phyloP scores from a whole-genome alignment of 805 yeast genomes.

The Hanseniaspora vineae region DNA sequence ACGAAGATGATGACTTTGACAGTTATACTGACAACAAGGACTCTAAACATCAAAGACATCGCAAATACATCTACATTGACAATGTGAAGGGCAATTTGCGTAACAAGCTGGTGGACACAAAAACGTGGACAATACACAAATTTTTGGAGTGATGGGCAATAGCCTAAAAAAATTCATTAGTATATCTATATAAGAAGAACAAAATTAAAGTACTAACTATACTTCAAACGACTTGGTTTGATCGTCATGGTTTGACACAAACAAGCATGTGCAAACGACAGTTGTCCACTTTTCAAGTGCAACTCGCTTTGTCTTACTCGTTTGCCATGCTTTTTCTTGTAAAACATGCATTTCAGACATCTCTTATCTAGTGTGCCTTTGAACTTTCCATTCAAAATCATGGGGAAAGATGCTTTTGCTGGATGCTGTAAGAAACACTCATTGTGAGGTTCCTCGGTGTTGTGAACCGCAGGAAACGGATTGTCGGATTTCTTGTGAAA shows the following conservation, averaged over 20 bases:
- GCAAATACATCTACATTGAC: neutral
- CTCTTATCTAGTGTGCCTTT: conserved; percentile 1
- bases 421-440: neutral
- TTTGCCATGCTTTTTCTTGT: neutral
- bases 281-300: neutral
- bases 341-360: conserved; percentile 1
- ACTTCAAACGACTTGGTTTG: neutral
- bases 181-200: neutral
- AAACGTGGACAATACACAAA: neutral
- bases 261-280: neutral
- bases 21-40: too few species aligned
- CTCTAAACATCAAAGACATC: too few species aligned
- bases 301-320: neutral
- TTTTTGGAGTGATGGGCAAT: neutral
- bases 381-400: conserved; percentile 1
- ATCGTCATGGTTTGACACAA: neutral
- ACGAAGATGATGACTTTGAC: neutral
- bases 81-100: neutral
- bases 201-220: neutral
- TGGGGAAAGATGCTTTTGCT: neutral
- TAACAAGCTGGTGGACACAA: neutral
- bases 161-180: neutral
- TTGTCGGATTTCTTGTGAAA: too few species aligned
- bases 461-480: too few species aligned
- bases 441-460: too few species aligned